Evolutionary conservation across 75 land plant genomes (phyloP), one percentile per base, ranked within the genome.

Genomic region (Picea glauca): DNA sequence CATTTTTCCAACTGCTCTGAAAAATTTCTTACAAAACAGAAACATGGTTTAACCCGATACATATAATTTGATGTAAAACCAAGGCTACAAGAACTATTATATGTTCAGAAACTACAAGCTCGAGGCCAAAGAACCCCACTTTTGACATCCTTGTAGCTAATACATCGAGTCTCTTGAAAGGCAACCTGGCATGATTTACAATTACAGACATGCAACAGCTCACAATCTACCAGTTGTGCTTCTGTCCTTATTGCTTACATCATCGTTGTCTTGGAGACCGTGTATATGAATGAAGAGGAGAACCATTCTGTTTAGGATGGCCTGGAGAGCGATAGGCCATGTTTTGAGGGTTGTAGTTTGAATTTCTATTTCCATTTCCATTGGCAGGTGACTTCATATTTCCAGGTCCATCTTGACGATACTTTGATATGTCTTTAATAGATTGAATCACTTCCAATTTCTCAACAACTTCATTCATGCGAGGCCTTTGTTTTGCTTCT

Each of bases 391-490:
- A 2, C 70, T 46, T 58, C 59, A 30, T 5, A 79, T 32, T 38
- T 56, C n/a, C 59, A 81, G 15, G 15, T 75, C 35, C 46, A 57
- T 81, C 43, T 20, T 62, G 63, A 62, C 75, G 13, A 12, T 74
- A 32, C 43, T 50, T 75, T 17, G 82, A 26, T 58, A 38, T 81
- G 23, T 33, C 54, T 57, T 85, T 85, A 23, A 82, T 80, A 12
- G 80, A 62, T 58, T 33, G 64, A 43, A 89, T 77, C 11, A 31
- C 67, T 74, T 84, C 83, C 64, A 91, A 62, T 11, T 32, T 58
- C 43, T 79, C 76, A 60, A 88, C 78, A 7, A 91, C 89, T 32
- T 87, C 81, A n/a, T 78, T 86, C 93, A 91, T 91, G 64, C 79
- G 59, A 21, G 91, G 93, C 58, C 93, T 77, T 13, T 33, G 65